A percentile compares a stretch with the other conserved stretches of the same genome.
phyloP scores from a whole-genome alignment of 179 eudicot species.

The Camellia oleifera region DNA sequence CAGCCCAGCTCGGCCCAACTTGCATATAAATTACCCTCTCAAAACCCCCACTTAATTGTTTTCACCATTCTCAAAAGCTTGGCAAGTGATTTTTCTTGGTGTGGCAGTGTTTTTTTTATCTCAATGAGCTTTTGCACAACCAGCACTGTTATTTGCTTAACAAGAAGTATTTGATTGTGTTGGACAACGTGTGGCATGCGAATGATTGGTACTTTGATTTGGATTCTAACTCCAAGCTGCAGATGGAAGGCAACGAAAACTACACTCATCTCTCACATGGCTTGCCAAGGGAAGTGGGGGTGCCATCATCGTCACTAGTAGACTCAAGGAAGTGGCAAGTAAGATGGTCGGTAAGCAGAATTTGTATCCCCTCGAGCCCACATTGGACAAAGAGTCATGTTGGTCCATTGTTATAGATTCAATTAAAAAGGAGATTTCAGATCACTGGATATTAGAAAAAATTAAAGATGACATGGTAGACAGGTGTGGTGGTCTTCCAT shows the following conservation, averaged over 20 bases:
- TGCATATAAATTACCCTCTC: too few species aligned
- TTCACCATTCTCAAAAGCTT: too few species aligned
- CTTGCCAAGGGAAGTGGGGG: constrained; percentile 8
- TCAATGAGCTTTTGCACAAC: background rate
- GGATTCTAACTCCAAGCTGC: background rate
- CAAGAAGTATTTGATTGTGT: background rate
- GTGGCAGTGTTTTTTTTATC: too few species aligned
- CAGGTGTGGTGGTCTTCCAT: constrained; percentile 1
- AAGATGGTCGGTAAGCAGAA: background rate
- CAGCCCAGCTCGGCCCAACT: too few species aligned
- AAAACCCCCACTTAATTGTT: too few species aligned
- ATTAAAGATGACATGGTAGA: background rate
- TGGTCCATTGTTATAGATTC: background rate
- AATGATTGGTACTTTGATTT: background rate
- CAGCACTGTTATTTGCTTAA: background rate
- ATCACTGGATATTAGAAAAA: background rate
- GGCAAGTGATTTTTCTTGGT: too few species aligned
- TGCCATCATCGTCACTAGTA: background rate
- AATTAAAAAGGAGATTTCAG: too few species aligned
- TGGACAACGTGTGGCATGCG: background rate
- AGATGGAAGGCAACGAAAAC: background rate
- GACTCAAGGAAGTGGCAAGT: background rate
- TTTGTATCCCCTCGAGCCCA: background rate
- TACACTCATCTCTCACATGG: background rate
- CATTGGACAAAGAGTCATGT: background rate